phyloP scores from a whole-genome alignment of 805 yeast genomes.

The Wickerhamomyces chaumierensis region DNA sequence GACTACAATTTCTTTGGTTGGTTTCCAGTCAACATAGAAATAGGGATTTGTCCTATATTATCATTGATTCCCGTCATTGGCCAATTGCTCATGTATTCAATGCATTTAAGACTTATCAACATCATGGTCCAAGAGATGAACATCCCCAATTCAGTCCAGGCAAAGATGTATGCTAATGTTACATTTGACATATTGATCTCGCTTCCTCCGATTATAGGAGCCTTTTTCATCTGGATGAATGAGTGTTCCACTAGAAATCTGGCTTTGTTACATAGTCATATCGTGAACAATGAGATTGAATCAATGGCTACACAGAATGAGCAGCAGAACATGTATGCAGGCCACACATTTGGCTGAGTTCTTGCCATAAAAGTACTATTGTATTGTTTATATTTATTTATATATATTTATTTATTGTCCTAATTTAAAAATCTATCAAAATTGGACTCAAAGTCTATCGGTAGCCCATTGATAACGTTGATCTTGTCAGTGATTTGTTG shows the following conservation, averaged over 20 bases:
- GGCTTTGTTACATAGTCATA: conserved; percentile 48
- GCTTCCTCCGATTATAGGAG: conserved; percentile 73
- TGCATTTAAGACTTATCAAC: conserved; percentile 58
- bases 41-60: conserved; percentile 69
- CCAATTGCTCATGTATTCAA: conserved; percentile 66
- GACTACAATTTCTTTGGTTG: conserved; percentile 79
- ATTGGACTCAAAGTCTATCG: not conserved
- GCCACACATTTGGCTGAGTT: not conserved
- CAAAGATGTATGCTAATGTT: conserved; percentile 70
- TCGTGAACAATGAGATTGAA: conserved; percentile 10
- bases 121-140: conserved; percentile 46
- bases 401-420: too few species aligned
- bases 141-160: conserved; percentile 46
- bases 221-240: conserved; percentile 68
- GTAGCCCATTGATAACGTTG: not conserved
- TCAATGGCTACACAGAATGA: not conserved
- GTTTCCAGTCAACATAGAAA: conserved; percentile 60
- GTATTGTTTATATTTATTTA: too few species aligned
- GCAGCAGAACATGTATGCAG: not conserved
- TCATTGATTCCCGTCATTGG: conserved; percentile 77
- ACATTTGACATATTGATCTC: conserved; percentile 62
- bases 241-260: conserved; percentile 88
- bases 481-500: not conserved
- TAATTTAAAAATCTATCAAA: not conserved
- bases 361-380: too few species aligned